Percentiles rank a stretch among this genome's conserved stretches.
These are phyloP conservation scores for Macrophomina phaseolina DNA, from an alignment of 2,329 filamentous ascomycete genomes.

Conservation along the genomic window DNA sequence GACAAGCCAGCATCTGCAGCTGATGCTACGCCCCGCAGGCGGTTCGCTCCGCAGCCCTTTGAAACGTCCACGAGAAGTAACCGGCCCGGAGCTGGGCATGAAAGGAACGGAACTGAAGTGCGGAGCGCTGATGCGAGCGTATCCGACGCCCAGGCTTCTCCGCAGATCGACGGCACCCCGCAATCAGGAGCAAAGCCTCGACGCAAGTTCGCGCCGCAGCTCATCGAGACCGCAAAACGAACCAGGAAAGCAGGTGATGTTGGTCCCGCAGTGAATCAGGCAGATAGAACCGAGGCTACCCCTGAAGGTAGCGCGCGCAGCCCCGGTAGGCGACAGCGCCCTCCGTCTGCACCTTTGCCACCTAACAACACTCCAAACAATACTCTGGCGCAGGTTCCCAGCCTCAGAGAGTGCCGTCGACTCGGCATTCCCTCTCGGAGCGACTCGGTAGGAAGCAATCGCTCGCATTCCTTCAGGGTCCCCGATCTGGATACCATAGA, in stretches of 20 bases:
- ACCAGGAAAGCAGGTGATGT: slow-evolving; percentile 70
- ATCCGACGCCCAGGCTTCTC: slow-evolving; percentile 20
- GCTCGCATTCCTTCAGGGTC: slow-evolving; percentile 64
- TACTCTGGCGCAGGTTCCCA: slow-evolving; percentile 39
- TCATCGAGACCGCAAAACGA: slow-evolving; percentile 80
- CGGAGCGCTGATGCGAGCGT: slow-evolving; percentile 17
- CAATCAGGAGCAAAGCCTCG: slow-evolving; percentile 37
- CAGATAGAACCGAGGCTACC: slow-evolving; percentile 75
- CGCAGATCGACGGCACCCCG: slow-evolving; percentile 26
- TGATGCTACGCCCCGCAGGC: slow-evolving; percentile 29
- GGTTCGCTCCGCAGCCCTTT: slow-evolving; percentile 39
- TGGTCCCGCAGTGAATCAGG: slow-evolving; percentile 65
- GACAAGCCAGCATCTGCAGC: slow-evolving; percentile 30
- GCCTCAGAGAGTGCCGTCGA: slow-evolving; percentile 45
- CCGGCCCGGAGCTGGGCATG: slow-evolving; percentile 28
- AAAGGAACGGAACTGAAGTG: slow-evolving; percentile 1
- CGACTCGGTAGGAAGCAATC: slow-evolving; percentile 39
- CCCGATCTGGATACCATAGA: slow-evolving; percentile 67
- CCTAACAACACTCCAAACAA: slow-evolving; percentile 43
- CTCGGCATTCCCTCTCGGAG: slow-evolving; percentile 41
- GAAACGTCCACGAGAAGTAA: slow-evolving; percentile 37
- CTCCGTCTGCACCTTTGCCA: slow-evolving; percentile 63
- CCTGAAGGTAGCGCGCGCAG: slow-evolving; percentile 49
- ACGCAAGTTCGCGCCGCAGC: slow-evolving; percentile 73
- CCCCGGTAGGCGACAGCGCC: slow-evolving; percentile 34